Percentiles rank a stretch among this genome's conserved stretches.
Conservation (phyloP, 1,139 yeast species). For the Debaryomycetaceae sp. region DNA sequence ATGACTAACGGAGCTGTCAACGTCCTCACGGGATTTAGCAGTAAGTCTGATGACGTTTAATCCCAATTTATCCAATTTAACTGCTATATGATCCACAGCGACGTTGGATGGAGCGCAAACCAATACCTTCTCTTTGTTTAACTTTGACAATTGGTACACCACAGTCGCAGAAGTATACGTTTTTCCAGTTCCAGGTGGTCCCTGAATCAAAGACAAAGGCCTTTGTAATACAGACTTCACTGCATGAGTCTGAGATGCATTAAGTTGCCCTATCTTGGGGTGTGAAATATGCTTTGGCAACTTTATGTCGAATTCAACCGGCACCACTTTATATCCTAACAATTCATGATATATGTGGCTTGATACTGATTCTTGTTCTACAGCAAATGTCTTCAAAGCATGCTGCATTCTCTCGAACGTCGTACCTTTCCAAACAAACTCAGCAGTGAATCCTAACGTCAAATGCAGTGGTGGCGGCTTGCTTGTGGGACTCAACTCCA, state of each 20-base stretch:
- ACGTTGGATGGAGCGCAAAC: constrained; percentile 97
- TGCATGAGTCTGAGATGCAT: constrained; percentile 76
- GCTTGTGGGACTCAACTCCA: constrained; percentile 54
- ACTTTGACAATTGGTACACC: constrained; percentile 66
- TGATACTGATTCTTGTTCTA: constrained; percentile 66
- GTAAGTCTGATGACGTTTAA: constrained; percentile 72
- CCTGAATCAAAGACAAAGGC: constrained; percentile 86
- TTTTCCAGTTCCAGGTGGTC: constrained; percentile 98
- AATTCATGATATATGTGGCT: constrained; percentile 76
- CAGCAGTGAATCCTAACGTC: constrained; percentile 73
- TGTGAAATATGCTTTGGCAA: constrained; percentile 63
- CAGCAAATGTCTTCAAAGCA: constrained; percentile 72
- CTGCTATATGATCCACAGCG: constrained; percentile 89
- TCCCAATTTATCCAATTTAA: constrained; percentile 63
- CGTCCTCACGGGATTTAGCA: constrained; percentile 78
- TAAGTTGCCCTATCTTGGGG: constrained; percentile 66
- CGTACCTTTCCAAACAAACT: constrained; percentile 87
- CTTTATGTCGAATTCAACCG: constrained; percentile 56
- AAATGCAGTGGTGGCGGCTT: constrained; percentile 52
- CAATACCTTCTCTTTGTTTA: constrained; percentile 56
- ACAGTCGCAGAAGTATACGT: constrained; percentile 93
- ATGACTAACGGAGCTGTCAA: constrained; percentile 57
- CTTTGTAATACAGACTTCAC: constrained; percentile 66
- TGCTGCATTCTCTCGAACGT: constrained; percentile 81
- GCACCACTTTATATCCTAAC: constrained; percentile 76